Percentiles rank a stretch among this genome's conserved stretches.
These are phyloP conservation scores for Penicillium sp. DNA, from an alignment of 2,329 filamentous ascomycete species.

Conservation along the genomic window DNA sequence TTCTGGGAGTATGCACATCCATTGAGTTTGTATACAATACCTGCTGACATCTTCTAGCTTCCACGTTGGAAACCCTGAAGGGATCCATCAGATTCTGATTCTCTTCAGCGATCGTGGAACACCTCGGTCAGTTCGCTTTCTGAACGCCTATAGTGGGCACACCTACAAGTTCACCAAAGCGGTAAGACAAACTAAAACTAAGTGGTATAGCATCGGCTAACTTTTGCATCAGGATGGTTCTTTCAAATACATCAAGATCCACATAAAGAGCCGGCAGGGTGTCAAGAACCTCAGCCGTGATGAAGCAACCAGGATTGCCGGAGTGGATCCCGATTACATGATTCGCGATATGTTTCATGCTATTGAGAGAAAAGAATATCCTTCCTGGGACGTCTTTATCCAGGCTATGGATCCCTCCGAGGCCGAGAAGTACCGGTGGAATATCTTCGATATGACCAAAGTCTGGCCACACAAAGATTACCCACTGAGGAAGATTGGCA, in stretches of 20 bases:
- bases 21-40: not conserved
- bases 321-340: constrained; percentile 72
- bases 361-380: constrained; percentile 63
- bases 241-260: constrained; percentile 59
- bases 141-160: constrained; percentile 61
- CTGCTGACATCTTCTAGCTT: constrained; percentile 29
- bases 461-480: constrained; percentile 72
- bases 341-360: constrained; percentile 68
- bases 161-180: constrained; percentile 33
- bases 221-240: constrained; percentile 45
- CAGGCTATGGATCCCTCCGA: constrained; percentile 65
- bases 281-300: constrained; percentile 55
- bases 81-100: constrained; percentile 56
- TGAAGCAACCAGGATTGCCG: constrained; percentile 65
- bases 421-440: constrained; percentile 73
- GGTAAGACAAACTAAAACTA: not conserved
- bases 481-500: constrained; percentile 67
- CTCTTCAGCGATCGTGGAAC: constrained; percentile 61
- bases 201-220: not conserved
- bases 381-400: constrained; percentile 73
- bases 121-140: constrained; percentile 55
- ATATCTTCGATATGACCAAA: constrained; percentile 78
- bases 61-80: constrained; percentile 55
- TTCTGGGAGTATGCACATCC: constrained; percentile 28
- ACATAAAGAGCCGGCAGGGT: constrained; percentile 33